phyloP scores from a whole-genome alignment of 2,329 filamentous ascomycete genomes.

The Hypoxylon rubiginosum region DNA sequence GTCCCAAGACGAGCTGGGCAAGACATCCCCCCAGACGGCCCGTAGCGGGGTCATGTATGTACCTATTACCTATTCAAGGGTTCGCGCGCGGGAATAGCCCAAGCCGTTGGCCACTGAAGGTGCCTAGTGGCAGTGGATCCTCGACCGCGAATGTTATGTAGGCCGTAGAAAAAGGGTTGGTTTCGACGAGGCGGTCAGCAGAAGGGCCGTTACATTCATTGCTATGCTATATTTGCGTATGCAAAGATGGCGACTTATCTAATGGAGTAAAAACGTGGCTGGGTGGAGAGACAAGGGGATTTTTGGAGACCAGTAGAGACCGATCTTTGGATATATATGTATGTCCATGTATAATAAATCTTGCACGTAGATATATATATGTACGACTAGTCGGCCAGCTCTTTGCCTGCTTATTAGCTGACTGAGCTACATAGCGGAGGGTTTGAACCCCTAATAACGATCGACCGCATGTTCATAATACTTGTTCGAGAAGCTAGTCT shows the following conservation, averaged over 20 bases:
- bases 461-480: background rate
- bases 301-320: background rate
- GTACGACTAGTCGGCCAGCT: too few relatives aligned
- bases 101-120: background rate
- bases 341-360: background rate
- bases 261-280: background rate
- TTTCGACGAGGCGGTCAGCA: slow-evolving; percentile 13
- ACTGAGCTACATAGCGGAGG: background rate
- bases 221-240: background rate
- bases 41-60: slow-evolving; percentile 7
- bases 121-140: slow-evolving; percentile 11
- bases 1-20: background rate
- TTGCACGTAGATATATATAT: background rate
- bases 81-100: slow-evolving; percentile 14
- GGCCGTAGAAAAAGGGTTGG: background rate
- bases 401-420: background rate
- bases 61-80: slow-evolving; percentile 28
- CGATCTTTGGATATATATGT: background rate
- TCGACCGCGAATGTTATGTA: slow-evolving; percentile 14
- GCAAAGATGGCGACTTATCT: background rate
- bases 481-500: background rate
- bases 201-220: background rate
- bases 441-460: background rate
- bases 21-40: slow-evolving; percentile 1
- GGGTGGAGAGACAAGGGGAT: background rate